Evolutionary conservation across 169 alveolate species (phyloP).

Genomic region (Plasmodium billcollinsi): DNA sequence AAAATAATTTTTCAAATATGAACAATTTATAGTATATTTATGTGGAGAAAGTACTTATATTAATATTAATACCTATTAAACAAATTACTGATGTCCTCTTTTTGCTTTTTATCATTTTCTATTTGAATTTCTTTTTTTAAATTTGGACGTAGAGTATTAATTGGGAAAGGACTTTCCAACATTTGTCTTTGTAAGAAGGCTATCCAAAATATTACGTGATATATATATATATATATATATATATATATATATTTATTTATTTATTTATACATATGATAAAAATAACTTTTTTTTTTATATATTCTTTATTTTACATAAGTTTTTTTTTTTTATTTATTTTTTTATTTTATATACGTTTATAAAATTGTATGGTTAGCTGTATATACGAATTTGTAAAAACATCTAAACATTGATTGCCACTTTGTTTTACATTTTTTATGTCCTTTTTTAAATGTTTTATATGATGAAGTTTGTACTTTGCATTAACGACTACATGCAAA

Average conservation of each 20-base stretch:
- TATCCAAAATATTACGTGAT: neutral
- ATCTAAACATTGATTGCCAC: conserved; percentile 1
- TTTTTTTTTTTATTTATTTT: neutral
- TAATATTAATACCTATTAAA: conserved; percentile 33
- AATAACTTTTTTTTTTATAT: neutral
- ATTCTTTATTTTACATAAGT: neutral
- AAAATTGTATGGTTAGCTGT: conserved; percentile 46
- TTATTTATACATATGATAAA: neutral
- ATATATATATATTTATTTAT: neutral
- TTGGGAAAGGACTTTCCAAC: conserved; percentile 17
- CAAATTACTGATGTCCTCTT: conserved; percentile 26
- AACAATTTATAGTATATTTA: neutral
- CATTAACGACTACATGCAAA: conserved; percentile 12
- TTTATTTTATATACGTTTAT: conserved; percentile 36
- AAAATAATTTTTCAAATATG: too few relatives aligned
- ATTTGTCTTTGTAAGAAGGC: conserved; percentile 24
- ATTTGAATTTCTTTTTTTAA: neutral
- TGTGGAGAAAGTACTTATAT: neutral
- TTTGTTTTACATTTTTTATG: conserved; percentile 15
- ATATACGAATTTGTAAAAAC: conserved; percentile 22
- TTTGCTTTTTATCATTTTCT: conserved; percentile 9
- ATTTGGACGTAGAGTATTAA: neutral
- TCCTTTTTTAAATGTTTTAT: conserved; percentile 22
- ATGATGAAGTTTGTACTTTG: conserved; percentile 25
- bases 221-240: neutral